Conservation (phyloP, 805 yeast genomes). For the Kodamaea leandrae region DNA sequence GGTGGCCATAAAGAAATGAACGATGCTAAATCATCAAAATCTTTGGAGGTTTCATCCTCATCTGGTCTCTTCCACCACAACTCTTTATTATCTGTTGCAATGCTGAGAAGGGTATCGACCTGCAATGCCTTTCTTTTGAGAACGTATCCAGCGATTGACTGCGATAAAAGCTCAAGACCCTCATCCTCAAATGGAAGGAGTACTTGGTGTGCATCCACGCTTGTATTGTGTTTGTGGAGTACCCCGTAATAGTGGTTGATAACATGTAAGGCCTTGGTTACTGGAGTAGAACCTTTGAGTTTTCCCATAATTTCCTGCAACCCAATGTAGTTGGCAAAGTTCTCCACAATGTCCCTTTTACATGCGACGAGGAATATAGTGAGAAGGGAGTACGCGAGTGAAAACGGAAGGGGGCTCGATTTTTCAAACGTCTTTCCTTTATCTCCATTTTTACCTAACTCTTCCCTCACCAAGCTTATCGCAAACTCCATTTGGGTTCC, state of each 20-base stretch:
- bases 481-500: constrained; percentile 26
- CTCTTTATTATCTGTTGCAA: constrained; percentile 4
- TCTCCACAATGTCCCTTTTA: constrained; percentile 16
- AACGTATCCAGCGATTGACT: neutral
- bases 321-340: constrained; percentile 20
- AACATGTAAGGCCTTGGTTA: constrained; percentile 23
- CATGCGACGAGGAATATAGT: constrained; percentile 24
- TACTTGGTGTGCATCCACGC: constrained; percentile 13
- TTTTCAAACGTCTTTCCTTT: neutral
- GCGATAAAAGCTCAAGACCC: constrained; percentile 18
- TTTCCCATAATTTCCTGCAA: constrained; percentile 13
- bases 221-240: constrained; percentile 7
- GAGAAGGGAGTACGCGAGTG: constrained; percentile 18
- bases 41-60: neutral
- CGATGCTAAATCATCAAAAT: neutral
- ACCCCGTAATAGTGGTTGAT: constrained; percentile 19
- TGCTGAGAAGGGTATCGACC: constrained; percentile 1
- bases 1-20: neutral
- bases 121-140: neutral
- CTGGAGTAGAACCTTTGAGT: constrained; percentile 2
- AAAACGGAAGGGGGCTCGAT: neutral
- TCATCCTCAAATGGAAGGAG: constrained; percentile 18
- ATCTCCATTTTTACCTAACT: neutral
- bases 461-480: constrained; percentile 1
- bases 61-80: neutral